Conservation (phyloP, 2,329 filamentous ascomycete species). For the Helotiales sp. region DNA sequence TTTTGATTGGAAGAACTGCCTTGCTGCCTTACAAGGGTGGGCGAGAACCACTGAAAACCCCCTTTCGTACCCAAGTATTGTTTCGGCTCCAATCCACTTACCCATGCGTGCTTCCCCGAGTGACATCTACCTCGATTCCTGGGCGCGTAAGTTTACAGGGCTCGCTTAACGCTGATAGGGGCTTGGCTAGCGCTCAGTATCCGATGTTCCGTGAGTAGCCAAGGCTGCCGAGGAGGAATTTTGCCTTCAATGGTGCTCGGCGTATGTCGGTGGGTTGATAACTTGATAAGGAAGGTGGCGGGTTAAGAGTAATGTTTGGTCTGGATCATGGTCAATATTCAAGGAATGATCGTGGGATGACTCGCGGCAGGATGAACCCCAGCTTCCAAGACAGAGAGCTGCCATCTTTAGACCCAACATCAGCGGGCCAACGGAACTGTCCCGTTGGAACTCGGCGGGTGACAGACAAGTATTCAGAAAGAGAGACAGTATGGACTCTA, state of each 20-base stretch:
- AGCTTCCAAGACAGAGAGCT: not conserved
- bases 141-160: not conserved
- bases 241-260: not conserved
- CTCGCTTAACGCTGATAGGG: not conserved
- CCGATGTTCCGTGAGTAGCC: not conserved
- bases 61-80: too few relatives aligned
- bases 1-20: too few relatives aligned
- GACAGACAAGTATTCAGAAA: not conserved
- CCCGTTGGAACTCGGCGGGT: not conserved
- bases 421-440: not conserved
- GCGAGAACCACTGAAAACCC: too few relatives aligned
- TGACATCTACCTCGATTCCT: not conserved
- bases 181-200: not conserved
- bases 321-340: not conserved
- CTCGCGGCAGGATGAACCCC: not conserved
- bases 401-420: not conserved
- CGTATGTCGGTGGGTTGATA: not conserved
- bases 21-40: too few relatives aligned
- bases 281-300: not conserved
- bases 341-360: not conserved
- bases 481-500: not conserved
- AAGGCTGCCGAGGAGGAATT: not conserved
- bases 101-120: not conserved
- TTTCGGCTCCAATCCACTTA: too few relatives aligned
- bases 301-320: not conserved